These are phyloP conservation scores for Phaffomyces thermotolerans DNA, from an alignment of 805 yeast genomes.

Conservation along the genomic window DNA sequence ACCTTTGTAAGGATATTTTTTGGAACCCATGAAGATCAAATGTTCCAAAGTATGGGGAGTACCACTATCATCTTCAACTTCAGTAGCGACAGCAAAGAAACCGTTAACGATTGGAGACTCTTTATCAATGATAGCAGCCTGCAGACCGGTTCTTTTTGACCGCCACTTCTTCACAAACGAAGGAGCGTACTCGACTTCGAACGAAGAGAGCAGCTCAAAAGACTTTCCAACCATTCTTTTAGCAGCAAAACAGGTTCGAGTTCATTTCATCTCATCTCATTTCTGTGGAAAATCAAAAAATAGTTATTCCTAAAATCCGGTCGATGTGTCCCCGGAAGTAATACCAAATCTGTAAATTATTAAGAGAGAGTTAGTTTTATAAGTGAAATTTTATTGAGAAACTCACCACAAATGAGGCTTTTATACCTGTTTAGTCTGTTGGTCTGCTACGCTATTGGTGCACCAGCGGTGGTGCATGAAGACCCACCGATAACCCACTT, in stretches of 20 bases:
- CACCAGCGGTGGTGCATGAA: slow-evolving; percentile 8
- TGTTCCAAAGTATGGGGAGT: slow-evolving; percentile 96
- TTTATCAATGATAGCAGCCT: slow-evolving; percentile 65
- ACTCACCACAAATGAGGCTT: slow-evolving; percentile 10
- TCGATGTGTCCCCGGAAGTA: too few species aligned
- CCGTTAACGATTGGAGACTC: slow-evolving; percentile 88
- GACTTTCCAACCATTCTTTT: slow-evolving; percentile 4
- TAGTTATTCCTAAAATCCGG: background rate
- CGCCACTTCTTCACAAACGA: slow-evolving; percentile 65
- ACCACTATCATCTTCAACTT: slow-evolving; percentile 79
- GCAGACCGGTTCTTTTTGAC: slow-evolving; percentile 76
- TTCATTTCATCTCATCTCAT: background rate
- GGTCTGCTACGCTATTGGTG: slow-evolving; percentile 3
- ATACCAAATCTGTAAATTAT: background rate
- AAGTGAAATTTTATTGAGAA: background rate
- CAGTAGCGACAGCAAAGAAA: slow-evolving; percentile 94
- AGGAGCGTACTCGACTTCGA: slow-evolving; percentile 72
- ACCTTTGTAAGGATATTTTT: slow-evolving; percentile 86
- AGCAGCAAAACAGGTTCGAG: background rate
- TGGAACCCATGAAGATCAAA: slow-evolving; percentile 88
- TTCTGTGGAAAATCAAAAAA: background rate
- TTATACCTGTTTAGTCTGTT: slow-evolving; percentile 4
- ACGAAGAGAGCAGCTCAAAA: slow-evolving; percentile 40
- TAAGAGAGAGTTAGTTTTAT: too few species aligned
- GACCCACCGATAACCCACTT: slow-evolving; percentile 24